These are phyloP conservation scores for Fusarium palustre DNA, from an alignment of 2,329 filamentous ascomycete genomes.

Conservation along the genomic window DNA sequence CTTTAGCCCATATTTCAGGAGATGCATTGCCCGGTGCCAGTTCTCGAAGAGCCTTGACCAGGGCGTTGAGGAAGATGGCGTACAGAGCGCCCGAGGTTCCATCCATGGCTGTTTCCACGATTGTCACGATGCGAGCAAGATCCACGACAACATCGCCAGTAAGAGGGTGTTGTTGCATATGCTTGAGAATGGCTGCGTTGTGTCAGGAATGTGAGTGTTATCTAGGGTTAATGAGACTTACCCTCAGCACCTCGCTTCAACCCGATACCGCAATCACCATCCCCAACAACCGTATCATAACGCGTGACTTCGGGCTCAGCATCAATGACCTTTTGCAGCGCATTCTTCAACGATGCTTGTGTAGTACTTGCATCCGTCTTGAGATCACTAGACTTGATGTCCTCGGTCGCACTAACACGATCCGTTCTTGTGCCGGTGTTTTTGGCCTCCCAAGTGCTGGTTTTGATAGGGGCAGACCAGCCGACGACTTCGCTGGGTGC, in stretches of 20 bases:
- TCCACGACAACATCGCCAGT: conserved; percentile 66
- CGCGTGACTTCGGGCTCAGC: conserved; percentile 78
- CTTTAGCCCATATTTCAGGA: conserved; percentile 66
- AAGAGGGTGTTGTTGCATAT: conserved; percentile 58
- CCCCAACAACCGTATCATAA: conserved; percentile 86
- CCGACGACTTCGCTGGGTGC: conserved; percentile 75
- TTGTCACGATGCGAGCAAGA: conserved; percentile 63
- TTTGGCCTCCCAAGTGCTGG: conserved; percentile 71
- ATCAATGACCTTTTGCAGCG: conserved; percentile 70
- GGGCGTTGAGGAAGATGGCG: conserved; percentile 90
- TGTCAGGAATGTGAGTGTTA: conserved; percentile 34
- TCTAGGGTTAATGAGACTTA: conserved; percentile 47
- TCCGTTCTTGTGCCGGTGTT: conserved; percentile 61
- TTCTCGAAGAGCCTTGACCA: conserved; percentile 71
- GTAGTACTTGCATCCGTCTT: conserved; percentile 64
- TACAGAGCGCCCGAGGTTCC: conserved; percentile 71
- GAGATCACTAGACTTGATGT: conserved; percentile 60
- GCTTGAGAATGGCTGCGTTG: conserved; percentile 62
- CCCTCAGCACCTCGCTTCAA: conserved; percentile 88
- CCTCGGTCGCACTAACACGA: conserved; percentile 47
- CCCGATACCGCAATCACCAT: conserved; percentile 90
- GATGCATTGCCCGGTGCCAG: conserved; percentile 56
- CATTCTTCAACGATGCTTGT: conserved; percentile 65
- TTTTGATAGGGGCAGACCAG: conserved; percentile 74
- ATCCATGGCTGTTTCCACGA: conserved; percentile 70